These are phyloP conservation scores for Kondoa subrosea DNA, from an alignment of 768 basidiomycete genomes.

Conservation along the genomic window DNA sequence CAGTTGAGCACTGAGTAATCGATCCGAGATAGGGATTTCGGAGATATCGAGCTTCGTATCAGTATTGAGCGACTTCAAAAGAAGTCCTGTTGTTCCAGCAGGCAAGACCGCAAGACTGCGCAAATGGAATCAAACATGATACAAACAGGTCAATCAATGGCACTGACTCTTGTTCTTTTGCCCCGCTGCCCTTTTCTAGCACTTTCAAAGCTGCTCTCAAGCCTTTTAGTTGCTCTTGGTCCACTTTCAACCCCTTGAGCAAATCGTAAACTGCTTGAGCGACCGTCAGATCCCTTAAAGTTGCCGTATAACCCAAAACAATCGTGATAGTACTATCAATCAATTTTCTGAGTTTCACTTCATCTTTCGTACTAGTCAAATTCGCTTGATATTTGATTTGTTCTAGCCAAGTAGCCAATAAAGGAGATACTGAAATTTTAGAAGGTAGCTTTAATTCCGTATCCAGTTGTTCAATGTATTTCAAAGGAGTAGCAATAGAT, in stretches of 20 bases:
- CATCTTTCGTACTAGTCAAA: not conserved
- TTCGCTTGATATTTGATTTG: not conserved
- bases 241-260: not conserved
- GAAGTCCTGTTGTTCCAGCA: no score
- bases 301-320: not conserved
- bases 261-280: not conserved
- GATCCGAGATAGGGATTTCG: not conserved
- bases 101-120: no score
- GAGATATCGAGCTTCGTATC: no score
- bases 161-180: no score
- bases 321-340: not conserved
- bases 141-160: no score
- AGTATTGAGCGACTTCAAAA: no score
- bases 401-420: conserved; percentile 1
- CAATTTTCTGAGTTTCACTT: not conserved
- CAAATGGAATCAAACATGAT: no score
- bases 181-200: no score
- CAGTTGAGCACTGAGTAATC: not conserved
- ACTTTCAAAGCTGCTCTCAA: not conserved
- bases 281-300: not conserved
- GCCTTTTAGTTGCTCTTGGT: not conserved
- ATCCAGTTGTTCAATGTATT: not conserved
- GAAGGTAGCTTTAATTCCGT: no score
- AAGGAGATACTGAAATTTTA: not conserved
- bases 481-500: not conserved